These are phyloP conservation scores for Trichophyton verrucosum DNA, from an alignment of 2,329 filamentous ascomycete genomes.

Conservation along the genomic window DNA sequence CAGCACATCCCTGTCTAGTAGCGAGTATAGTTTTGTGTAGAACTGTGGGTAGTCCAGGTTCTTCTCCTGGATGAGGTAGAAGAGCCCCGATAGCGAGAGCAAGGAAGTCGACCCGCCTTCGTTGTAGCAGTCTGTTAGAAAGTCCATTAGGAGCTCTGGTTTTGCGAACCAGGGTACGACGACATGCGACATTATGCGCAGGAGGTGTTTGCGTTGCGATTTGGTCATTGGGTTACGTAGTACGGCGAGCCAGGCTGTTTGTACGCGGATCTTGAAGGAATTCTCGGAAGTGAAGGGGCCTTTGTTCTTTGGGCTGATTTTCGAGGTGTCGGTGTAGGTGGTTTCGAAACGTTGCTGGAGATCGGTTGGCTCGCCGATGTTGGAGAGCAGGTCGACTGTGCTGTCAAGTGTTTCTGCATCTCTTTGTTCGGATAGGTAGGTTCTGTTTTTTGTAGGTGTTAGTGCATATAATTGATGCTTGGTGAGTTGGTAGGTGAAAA, in stretches of 20 bases:
- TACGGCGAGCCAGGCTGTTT: slow-evolving; percentile 75
- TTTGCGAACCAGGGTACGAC: slow-evolving; percentile 84
- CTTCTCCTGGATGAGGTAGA: slow-evolving; percentile 83
- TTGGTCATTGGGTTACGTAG: slow-evolving; percentile 53
- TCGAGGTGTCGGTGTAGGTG: slow-evolving; percentile 38
- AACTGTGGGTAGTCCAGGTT: slow-evolving; percentile 95
- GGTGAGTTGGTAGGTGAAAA: slow-evolving; percentile 11
- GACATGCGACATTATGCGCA: slow-evolving; percentile 60
- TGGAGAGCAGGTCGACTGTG: slow-evolving; percentile 28
- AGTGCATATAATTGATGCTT: neutral
- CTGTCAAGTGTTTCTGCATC: slow-evolving; percentile 23
- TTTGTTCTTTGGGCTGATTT: slow-evolving; percentile 44
- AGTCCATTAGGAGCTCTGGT: slow-evolving; percentile 86
- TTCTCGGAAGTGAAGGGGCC: slow-evolving; percentile 53
- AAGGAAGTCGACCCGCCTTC: slow-evolving; percentile 75
- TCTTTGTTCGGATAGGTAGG: slow-evolving; percentile 23
- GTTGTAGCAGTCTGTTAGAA: slow-evolving; percentile 88
- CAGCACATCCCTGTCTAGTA: slow-evolving; percentile 72
- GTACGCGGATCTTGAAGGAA: slow-evolving; percentile 65
- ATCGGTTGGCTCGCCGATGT: slow-evolving; percentile 55
- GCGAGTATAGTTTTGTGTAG: slow-evolving; percentile 84
- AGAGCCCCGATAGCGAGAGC: slow-evolving; percentile 80
- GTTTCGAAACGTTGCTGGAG: slow-evolving; percentile 26
- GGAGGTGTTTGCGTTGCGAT: slow-evolving; percentile 64
- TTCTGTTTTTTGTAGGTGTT: slow-evolving; percentile 15